Conservation (phyloP, 1,139 yeast species). For the Blastobotrys malaysiensis region DNA sequence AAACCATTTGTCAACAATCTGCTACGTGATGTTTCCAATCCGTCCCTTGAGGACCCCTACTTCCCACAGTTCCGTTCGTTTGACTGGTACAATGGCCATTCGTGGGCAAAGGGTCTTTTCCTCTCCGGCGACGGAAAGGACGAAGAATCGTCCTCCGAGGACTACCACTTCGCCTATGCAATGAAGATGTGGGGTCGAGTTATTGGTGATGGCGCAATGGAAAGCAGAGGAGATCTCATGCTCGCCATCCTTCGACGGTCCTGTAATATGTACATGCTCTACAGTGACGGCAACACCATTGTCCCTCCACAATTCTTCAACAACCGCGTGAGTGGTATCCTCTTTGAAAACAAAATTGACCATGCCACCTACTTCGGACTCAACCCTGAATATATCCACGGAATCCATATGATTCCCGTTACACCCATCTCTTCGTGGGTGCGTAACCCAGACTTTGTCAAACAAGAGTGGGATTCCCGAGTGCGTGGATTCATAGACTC, state of each 20-base stretch:
- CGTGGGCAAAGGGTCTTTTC: conserved; percentile 73
- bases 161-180: conserved; percentile 61
- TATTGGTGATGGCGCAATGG: conserved; percentile 58
- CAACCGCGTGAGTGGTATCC: conserved; percentile 65
- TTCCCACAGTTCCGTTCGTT: conserved; percentile 70
- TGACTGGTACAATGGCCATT: conserved; percentile 75
- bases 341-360: conserved; percentile 76
- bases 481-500: conserved; percentile 44
- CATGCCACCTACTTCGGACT: conserved; percentile 84
- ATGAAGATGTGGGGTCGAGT: conserved; percentile 71
- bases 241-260: conserved; percentile 55
- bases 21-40: conserved; percentile 69
- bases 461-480: conserved; percentile 68
- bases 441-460: conserved; percentile 58
- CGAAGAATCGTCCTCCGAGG: conserved; percentile 73
- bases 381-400: conserved; percentile 73
- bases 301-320: conserved; percentile 39
- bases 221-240: conserved; percentile 63
- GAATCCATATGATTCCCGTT: conserved; percentile 86
- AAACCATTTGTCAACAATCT: conserved; percentile 54
- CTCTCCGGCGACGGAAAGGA: conserved; percentile 66
- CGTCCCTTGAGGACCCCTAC: conserved; percentile 47
- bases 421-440: conserved; percentile 78
- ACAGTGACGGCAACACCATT: conserved; percentile 47
- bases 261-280: conserved; percentile 57